Evolutionary conservation across 208 protist genomes (phyloP), one percentile per base, ranked within the genome.

Genomic region (Kentomonas sorsogonicus): DNA sequence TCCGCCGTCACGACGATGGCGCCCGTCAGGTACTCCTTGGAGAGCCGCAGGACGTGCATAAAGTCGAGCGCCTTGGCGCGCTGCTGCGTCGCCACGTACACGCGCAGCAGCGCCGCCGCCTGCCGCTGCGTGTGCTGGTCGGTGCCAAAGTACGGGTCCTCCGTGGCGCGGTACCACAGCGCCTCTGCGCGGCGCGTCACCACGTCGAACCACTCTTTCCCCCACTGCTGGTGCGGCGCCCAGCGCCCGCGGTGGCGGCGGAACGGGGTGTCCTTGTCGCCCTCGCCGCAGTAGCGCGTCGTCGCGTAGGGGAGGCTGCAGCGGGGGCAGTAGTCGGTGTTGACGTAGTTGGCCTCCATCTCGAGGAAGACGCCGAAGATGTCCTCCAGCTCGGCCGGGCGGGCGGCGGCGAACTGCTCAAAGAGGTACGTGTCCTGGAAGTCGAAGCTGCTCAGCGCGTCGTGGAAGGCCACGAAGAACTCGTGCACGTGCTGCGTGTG

Each of bases 291-390:
- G 72, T 76, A 93, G 15, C 79, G 81, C 33, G 89, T 95, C 34
- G 70, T 86, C 25, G 69, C 77, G 56, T 84, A 84, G 20, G 89
- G 83, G 22, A 93, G 61, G 54, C 85, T 93, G 74, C 89, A 95
- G 4, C 89, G 79, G 7, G 89, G 89, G 69, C 89, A 95, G 74
- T 78, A 84, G 47, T 83, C 79, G 40, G 76, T 50, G 45, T 91
- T 50, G 13, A 95, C 76, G 62, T 93, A 93, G 57, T 95, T 95
- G 33, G 64, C 68, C 77, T 95, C 85, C 85, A 95, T 95, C 68
- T 95, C 89, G n/a, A 95, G 65, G 34, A 95, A 93, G 65, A 93
- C 72, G 41, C 66, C 89, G 53, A 93, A 95, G 33, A 95, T 45
- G 62, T 95, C 89, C 26, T 74, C 51, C 25, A 95, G 69, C 38